Evolutionary conservation across 768 basidiomycete genomes (phyloP).

Genomic region (Pleurotus djamor): DNA sequence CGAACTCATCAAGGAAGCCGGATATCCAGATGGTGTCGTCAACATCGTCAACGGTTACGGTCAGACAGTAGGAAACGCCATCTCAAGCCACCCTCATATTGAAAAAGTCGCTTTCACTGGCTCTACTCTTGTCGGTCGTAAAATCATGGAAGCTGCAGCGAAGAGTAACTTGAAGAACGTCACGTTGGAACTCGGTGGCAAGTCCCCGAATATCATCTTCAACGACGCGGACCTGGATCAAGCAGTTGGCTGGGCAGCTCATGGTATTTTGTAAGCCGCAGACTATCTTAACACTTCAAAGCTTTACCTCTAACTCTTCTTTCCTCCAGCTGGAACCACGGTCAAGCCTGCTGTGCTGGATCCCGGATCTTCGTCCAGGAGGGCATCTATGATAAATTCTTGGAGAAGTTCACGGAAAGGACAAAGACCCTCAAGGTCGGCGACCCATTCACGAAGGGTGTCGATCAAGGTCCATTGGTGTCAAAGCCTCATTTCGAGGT

Average conservation of each 20-base stretch:
- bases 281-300: not conserved
- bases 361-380: constrained; percentile 84
- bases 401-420: constrained; percentile 54
- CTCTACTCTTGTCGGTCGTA: constrained; percentile 67
- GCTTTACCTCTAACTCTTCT: constrained; percentile 15
- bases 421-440: constrained; percentile 60
- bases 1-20: constrained; percentile 60
- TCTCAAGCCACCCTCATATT: constrained; percentile 53
- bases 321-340: constrained; percentile 55
- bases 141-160: constrained; percentile 76
- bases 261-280: constrained; percentile 67
- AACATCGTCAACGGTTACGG: constrained; percentile 71
- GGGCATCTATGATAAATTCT: constrained; percentile 76
- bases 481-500: constrained; percentile 75
- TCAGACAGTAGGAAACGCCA: constrained; percentile 56
- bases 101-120: constrained; percentile 80
- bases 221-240: constrained; percentile 72
- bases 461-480: constrained; percentile 78
- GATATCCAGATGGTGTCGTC: constrained; percentile 70
- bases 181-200: constrained; percentile 81
- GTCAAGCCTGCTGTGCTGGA: constrained; percentile 84
- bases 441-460: constrained; percentile 60
- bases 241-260: constrained; percentile 68
- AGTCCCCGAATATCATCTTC: constrained; percentile 71
- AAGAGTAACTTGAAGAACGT: constrained; percentile 84